Base-by-base conservation (phyloP, 805 yeast species). In the Teunomyces stri region DNA sequence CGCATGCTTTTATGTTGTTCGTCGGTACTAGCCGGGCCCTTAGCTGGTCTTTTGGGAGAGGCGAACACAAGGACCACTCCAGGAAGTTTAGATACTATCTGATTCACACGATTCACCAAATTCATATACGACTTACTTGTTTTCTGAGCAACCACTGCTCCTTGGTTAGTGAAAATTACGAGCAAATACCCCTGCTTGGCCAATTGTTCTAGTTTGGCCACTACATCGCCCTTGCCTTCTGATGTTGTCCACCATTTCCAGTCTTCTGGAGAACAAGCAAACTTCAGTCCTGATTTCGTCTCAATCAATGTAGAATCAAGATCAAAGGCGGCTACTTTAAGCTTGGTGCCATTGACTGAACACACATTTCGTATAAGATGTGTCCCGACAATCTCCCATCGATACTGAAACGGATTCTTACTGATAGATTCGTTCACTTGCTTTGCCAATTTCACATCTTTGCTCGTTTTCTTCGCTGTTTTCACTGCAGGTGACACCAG, bases 91-190 rank as follows among this genome's bases (percentile, higher is more conserved):
- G 56, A 44, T 4, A 75, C 45, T 1, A 85, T 60, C 5, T 53
- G 47, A 35, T 71, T 63, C 1, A 84, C 51, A 56, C 78, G 79
- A 2, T 52, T 53, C 0, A 64, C 63, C 50, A 84, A 77, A 43
- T 66, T 67, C n/a, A 42, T 36, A 46, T 64, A 71, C 6, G 74
- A 68, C 44, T 72, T 73, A 7, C 58, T 58, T n/a, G 54, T 48
- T 6, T 42, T 34, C 7, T 59, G 65, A 10, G 76, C 77, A 0
- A 80, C 66, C 2, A 83, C 76, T 0, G 82, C 85, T 16, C 92
- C 96, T 63, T 92, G 99, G 60, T 92, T 92, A 0, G 97, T 81
- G 61, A 92, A 88, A 1, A 92, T 78, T 3, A 85, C 91, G 3
- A 90, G 54, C 1, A 76, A 51, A 40, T 70, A 68, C 9, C 60